These are phyloP conservation scores for Mortierella antarctica DNA, from an alignment of 192 early-diverging fungal genomes.

Conservation along the genomic window DNA sequence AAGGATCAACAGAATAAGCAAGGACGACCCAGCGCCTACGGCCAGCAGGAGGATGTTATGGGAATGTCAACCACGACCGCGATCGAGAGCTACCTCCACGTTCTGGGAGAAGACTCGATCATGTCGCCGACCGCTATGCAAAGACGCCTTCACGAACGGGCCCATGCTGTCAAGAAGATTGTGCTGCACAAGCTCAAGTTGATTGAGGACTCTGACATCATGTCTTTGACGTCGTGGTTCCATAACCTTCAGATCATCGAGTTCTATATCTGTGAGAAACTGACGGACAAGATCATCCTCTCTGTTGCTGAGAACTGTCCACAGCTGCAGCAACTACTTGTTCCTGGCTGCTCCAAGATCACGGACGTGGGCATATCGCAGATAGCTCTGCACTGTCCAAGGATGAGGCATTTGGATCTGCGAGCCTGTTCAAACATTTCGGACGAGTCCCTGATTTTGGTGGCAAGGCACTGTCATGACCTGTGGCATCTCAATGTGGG, in stretches of 20 bases:
- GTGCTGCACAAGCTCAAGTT: slow-evolving; percentile 51
- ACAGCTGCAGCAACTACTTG: slow-evolving; percentile 53
- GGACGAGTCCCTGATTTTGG: slow-evolving; percentile 52
- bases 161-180: slow-evolving; percentile 32
- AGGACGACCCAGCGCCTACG: background rate
- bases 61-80: background rate
- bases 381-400: slow-evolving; percentile 54
- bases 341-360: slow-evolving; percentile 62
- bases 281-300: slow-evolving; percentile 54
- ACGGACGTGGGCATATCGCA: slow-evolving; percentile 56
- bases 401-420: slow-evolving; percentile 60
- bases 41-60: background rate
- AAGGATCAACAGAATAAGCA: background rate
- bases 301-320: slow-evolving; percentile 51
- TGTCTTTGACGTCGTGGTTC: slow-evolving; percentile 40
- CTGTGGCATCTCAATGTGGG: slow-evolving; percentile 64
- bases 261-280: slow-evolving; percentile 65
- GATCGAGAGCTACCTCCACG: background rate
- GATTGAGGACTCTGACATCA: slow-evolving; percentile 36
- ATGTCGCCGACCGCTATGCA: slow-evolving; percentile 30
- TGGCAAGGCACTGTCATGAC: slow-evolving; percentile 55
- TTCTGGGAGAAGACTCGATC: slow-evolving; percentile 19
- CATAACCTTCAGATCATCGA: slow-evolving; percentile 54
- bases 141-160: slow-evolving; percentile 45
- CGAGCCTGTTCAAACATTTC: slow-evolving; percentile 60